Base-by-base conservation (phyloP, 176 grass and related monocot genomes). In the Aechmea fasciata region DNA sequence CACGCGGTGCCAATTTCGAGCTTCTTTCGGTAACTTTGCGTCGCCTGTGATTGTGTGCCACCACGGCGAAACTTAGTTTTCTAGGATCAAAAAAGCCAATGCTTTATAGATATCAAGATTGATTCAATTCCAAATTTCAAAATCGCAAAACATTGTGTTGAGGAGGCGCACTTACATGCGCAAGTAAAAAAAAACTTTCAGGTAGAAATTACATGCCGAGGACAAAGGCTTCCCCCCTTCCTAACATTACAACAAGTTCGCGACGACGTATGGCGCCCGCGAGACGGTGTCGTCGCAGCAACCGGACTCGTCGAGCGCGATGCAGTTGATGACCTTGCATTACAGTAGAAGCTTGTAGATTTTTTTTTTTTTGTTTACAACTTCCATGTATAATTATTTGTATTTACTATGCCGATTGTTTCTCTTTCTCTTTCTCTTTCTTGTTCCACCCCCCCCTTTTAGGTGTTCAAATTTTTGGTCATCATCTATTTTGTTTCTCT, bases 201-300 rank as follows among this genome's bases (percentile, higher is more conserved):
- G 85, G 83, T 88, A 88, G 85, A 88, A 78, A 78, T 88, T 68
- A 88, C 81, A 33, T 88, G 85, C 72, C 73, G 67, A 81, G 81
- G 85, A 63, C 85, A 88, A 63, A 65, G 50, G 51, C 81, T 88
- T 75, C 81, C 18, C 5, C 85, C 81, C 2, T 64, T 24, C 2
- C 77, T 88, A 81, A 84, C 85, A 77, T 28, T 88, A 71, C 78
- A 81, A 20, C 74, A 88, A 24, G 74, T 88, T 17, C 78, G 81
- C 3, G 78, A 84, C 63, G 75, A 71, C 49, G 81, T 88, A 49
- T 88, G 85, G 85, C 52, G 81, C 9, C 61, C 67, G 2, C 15
- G 15, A 54, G n/a, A 71, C 66, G 22, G 73, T 74, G 77, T 73
- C 80, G 3, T 57, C 65, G 7, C 65, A 10, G 5, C 63, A 26